Evolutionary conservation across 2,329 filamentous ascomycete genomes (phyloP), one percentile per base, ranked within the genome.

Genomic region (Juglanconis sp.): DNA sequence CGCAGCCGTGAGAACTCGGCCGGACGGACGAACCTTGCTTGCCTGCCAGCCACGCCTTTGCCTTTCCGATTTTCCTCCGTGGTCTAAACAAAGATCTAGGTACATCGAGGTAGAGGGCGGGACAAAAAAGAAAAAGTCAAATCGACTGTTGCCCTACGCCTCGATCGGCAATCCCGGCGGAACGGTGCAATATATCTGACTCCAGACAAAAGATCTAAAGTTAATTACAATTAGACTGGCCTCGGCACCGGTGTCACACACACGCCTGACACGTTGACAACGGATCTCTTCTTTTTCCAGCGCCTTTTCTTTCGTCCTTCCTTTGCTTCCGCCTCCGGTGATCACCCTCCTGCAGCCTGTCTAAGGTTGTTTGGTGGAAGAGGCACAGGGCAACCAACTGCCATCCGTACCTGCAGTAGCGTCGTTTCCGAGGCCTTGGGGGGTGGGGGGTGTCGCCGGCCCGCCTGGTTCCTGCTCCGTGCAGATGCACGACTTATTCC

Each of bases 341-440:
- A 24, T 24, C 24, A 24, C 24, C 24, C 24, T 24, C 24, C 24
- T 24, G 24, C 24, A 24, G 24, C 24, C 24, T 24, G 24, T 24
- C 24, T 24, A 24, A 24, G 24, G 24, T 24, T 24, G 24, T 24
- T 24, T 24, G 24, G 24, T 24, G 24, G 24, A 24, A 24, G 24
- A 24, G 24, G 24, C 24, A 24, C 24, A 24, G 24, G 24, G 24
- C 24, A 24, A 24, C 24, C 2, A 42, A n/a, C 13, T 44, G 24
- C 30, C 36, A 44, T 42, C 30, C 36, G 60, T 59, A 62, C 60
- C 60, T 62, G 60, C 60, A 62, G 60, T 62, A 62, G 60, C 60
- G 60, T 53, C 48, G 53, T 30, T 42, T 31, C 38, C 31, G 46
- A 47, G 15, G 47, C 17, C 48, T 42, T 49, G 32, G 56, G 50